Percentiles rank a stretch among this genome's conserved stretches.
Evolutionary conservation across 495 filamentous ascomycete species (phyloP).

Genomic region (Penicillium coprophilum): DNA sequence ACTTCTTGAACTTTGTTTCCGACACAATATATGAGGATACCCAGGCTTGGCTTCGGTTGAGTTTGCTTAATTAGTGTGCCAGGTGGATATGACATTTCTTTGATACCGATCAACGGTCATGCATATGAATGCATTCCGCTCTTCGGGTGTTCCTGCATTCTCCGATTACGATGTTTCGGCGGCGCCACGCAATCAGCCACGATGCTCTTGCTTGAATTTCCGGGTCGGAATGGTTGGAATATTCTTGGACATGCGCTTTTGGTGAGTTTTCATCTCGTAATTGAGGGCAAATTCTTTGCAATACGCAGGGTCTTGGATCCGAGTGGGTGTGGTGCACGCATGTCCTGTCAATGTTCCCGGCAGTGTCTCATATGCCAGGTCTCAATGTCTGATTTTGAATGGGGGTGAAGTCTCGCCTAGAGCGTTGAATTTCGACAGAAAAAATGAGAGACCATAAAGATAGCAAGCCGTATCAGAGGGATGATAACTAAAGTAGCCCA

Average conservation of each 20-base stretch:
- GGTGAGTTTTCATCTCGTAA: background rate
- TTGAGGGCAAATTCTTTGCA: too few species aligned
- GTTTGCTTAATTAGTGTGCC: background rate
- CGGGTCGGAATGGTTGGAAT: background rate
- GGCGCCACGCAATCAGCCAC: slow-evolving; percentile 18
- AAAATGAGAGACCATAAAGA: background rate
- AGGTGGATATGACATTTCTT: background rate
- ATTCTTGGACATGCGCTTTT: background rate
- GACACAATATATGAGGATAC: background rate
- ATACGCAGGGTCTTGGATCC: background rate
- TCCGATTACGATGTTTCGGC: slow-evolving; percentile 13
- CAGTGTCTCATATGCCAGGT: background rate
- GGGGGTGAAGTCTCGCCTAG: background rate
- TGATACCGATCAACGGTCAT: background rate
- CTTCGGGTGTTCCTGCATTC: slow-evolving; percentile 13
- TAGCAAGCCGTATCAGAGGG: background rate
- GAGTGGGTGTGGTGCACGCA: background rate
- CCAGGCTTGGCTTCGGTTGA: background rate
- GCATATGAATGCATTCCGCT: slow-evolving; percentile 11
- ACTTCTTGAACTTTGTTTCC: background rate
- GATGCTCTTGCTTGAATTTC: background rate
- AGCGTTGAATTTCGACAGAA: background rate
- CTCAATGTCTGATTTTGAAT: background rate
- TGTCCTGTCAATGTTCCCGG: background rate
- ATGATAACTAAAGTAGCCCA: background rate